Conservation (phyloP, 2,329 filamentous ascomycete species). For the Cladosporium phlei region DNA sequence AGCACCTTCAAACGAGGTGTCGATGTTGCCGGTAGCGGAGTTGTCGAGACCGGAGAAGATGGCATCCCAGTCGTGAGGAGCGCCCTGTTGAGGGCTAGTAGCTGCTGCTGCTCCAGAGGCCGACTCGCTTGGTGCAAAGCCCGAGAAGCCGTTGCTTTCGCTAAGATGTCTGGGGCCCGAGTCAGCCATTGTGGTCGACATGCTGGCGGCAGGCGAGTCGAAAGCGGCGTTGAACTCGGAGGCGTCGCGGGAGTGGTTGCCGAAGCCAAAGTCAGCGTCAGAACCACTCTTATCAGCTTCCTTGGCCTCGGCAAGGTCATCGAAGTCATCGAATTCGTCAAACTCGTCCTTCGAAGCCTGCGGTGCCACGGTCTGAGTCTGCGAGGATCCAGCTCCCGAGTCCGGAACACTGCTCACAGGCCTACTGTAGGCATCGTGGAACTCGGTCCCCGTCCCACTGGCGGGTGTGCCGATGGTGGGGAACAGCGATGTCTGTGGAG, state of each 20-base stretch:
- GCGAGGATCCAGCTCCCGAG: constrained; percentile 18
- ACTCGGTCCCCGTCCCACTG: constrained; percentile 13
- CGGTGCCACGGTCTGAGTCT: constrained; percentile 11
- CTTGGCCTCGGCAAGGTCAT: constrained; percentile 77
- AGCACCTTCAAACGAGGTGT: constrained; percentile 21
- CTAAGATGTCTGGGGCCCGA: constrained; percentile 27
- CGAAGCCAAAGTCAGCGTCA: constrained; percentile 66
- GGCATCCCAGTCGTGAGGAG: constrained; percentile 82
- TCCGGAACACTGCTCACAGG: constrained; percentile 26
- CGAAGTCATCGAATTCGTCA: constrained; percentile 73
- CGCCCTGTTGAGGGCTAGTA: constrained; percentile 32
- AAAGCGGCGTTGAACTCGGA: constrained; percentile 81
- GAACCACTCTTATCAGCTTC: constrained; percentile 69
- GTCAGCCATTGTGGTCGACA: constrained; percentile 44
- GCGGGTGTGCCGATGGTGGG: constrained; percentile 1
- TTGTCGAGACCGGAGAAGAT: constrained; percentile 78
- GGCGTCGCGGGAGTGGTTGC: constrained; percentile 50
- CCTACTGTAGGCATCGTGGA: constrained; percentile 27
- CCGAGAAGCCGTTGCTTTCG: constrained; percentile 25
- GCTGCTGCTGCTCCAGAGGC: constrained; percentile 15
- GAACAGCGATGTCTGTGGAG: constrained; percentile 11
- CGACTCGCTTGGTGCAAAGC: constrained; percentile 16
- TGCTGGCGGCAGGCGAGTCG: constrained; percentile 57
- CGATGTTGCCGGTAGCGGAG: constrained; percentile 23
- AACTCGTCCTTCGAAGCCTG: constrained; percentile 51